A percentile compares a stretch with the other conserved stretches of the same genome.
Conservation (phyloP, 139 green algal genomes). For the Chlorella sp. region DNA sequence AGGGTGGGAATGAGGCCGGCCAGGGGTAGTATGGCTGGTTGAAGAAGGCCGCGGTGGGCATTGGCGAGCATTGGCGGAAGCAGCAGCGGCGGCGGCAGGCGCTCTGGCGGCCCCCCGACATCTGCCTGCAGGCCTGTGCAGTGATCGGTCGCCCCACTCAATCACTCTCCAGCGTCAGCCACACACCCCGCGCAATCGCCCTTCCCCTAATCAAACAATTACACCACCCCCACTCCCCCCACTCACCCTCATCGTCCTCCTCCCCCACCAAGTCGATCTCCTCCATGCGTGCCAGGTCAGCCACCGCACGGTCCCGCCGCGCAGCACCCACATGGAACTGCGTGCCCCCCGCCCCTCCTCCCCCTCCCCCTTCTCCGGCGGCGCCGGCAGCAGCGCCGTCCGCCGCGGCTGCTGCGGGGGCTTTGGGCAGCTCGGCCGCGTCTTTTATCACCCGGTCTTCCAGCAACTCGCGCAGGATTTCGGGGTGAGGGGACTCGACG, state of each 20-base stretch:
- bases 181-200: not conserved
- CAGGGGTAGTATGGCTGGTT: not conserved
- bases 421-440: conserved; percentile 21
- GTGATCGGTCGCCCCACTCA: too few species aligned
- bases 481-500: conserved; percentile 84
- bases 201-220: not conserved
- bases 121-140: too few species aligned
- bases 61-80: not conserved
- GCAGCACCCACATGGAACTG: conserved; percentile 17
- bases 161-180: not conserved
- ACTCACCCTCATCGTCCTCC: not conserved
- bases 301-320: conserved; percentile 34
- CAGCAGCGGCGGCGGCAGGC: too few species aligned
- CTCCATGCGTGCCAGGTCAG: conserved; percentile 40
- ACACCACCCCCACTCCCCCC: not conserved
- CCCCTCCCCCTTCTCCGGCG: not conserved
- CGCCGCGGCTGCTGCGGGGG: not conserved
- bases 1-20: not conserved
- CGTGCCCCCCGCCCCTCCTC: not conserved
- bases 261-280: conserved; percentile 31
- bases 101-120: not conserved
- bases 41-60: not conserved
- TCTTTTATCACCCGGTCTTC: conserved; percentile 54
- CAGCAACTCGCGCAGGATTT: conserved; percentile 82
- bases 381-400: conserved; percentile 6